Evolutionary conservation across 2,329 filamentous ascomycete genomes (phyloP), one percentile per base, ranked within the genome.

Genomic region (Hymenoscyphus fructigenus): DNA sequence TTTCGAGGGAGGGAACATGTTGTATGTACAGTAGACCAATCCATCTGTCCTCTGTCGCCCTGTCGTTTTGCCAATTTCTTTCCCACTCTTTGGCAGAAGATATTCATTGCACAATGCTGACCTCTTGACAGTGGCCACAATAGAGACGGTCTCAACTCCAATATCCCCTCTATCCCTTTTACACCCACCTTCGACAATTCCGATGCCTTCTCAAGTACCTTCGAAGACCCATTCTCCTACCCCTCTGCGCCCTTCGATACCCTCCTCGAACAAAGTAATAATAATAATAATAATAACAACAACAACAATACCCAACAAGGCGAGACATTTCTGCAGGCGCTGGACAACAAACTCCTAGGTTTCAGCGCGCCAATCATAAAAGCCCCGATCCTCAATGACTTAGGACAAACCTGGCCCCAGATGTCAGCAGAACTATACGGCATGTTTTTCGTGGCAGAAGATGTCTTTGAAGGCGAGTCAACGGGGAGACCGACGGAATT

Each of bases 371-470:
- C 88, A 0, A 80, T 84, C 36, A 81, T 87, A 71, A 87, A 84
- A 69, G 80, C 83, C 41, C 83, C 84, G 3, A 79, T 92, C 7
- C 77, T 92, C 59, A 90, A 91, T 70, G 89, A 90, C 68, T 78
- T 82, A 6, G 88, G 86, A 61, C 83, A 88, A 59, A 84, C 85
- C 34, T 87, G 90, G 62, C 81, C 91, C 12, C 82, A 80, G 71
- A 88, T 93, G 82, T 84, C 84, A 26, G 91, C 91, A 64, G 91
- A 94, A 78, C 80, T 94, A 14, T 91, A 92, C 73, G 91, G 91
- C 83, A 93, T 94, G 91, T 94, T 94, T 81, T 93, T 93, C 74
- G 85, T 94, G 29, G 91, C 91, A 56, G 91, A 94, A 75, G 91
- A 92, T 71, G 90, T 92, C 5, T 93, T 91, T 80, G 81, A 82